phyloP scores from a whole-genome alignment of 306 rosid species.

The Senna siamea region DNA sequence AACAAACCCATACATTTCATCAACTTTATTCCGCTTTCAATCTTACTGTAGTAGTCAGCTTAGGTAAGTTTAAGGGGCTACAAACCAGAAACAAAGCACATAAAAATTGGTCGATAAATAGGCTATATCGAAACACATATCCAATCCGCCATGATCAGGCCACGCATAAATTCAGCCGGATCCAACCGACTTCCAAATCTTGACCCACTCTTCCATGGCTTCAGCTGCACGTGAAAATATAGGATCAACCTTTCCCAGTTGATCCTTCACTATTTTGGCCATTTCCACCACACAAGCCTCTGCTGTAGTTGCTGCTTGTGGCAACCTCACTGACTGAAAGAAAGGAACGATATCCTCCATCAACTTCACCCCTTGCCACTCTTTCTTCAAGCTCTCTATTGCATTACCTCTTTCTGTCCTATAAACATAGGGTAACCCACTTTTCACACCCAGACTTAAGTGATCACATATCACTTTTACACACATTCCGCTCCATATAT shows the following conservation, averaged over 20 bases:
- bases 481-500: constrained; percentile 94
- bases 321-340: constrained; percentile 77
- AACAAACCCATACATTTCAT: constrained; percentile 20
- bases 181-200: constrained; percentile 79
- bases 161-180: constrained; percentile 46
- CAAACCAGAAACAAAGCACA: constrained; percentile 32
- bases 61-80: constrained; percentile 2
- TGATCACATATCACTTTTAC: constrained; percentile 84
- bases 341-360: constrained; percentile 98
- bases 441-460: constrained; percentile 82
- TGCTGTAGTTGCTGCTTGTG: constrained; percentile 65
- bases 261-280: constrained; percentile 76
- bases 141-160: no score
- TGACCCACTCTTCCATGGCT: constrained; percentile 85
- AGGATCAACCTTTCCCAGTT: constrained; percentile 78
- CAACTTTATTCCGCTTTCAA: constrained; percentile 38
- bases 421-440: constrained; percentile 91
- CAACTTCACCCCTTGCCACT: constrained; percentile 96
- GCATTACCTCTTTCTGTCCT: constrained; percentile 88
- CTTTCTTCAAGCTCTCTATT: constrained; percentile 87
- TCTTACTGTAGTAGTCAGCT: constrained; percentile 26
- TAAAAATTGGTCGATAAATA: neutral
- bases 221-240: constrained; percentile 76
- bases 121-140: constrained; percentile 17
- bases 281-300: constrained; percentile 80